Conservation (phyloP, 2,329 filamentous ascomycete species). For the Pestalotiopsis sp. region DNA sequence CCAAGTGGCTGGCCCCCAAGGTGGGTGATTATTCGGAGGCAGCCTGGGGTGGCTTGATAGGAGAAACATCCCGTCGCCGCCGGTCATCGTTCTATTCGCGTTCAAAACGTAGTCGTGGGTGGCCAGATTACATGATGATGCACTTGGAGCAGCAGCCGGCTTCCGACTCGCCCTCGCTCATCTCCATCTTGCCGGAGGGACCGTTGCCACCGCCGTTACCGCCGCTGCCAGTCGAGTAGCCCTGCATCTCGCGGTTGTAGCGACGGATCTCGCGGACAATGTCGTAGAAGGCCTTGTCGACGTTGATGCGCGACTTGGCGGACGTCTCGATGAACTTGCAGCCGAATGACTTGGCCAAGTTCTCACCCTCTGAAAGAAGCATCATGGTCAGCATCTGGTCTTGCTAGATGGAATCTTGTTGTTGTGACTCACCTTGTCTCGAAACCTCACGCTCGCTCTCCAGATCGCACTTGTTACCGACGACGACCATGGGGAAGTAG, state of each 20-base stretch:
- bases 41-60: neutral
- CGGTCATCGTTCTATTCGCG: slow-evolving; percentile 10
- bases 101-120: neutral
- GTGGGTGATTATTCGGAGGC: neutral
- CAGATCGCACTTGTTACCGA: slow-evolving; percentile 99
- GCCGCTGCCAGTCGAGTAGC: slow-evolving; percentile 74
- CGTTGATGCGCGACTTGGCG: slow-evolving; percentile 96
- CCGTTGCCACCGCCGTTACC: slow-evolving; percentile 63
- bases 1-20: neutral
- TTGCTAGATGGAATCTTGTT: neutral
- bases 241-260: slow-evolving; percentile 98
- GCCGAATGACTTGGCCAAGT: slow-evolving; percentile 81
- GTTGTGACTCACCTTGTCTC: slow-evolving; percentile 62
- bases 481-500: slow-evolving; percentile 98
- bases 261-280: slow-evolving; percentile 96
- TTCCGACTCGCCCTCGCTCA: slow-evolving; percentile 69
- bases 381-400: neutral
- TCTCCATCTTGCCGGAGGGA: slow-evolving; percentile 75
- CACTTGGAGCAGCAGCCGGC: slow-evolving; percentile 85
- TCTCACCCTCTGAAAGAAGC: slow-evolving; percentile 75
- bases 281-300: slow-evolving; percentile 98
- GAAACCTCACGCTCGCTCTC: slow-evolving; percentile 90
- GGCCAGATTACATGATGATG: slow-evolving; percentile 74
- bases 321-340: slow-evolving; percentile 99
- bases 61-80: neutral